Evolutionary conservation across 345 rosid genomes (phyloP), one percentile per base, ranked within the genome.

Genomic region (Alliaria petiolata): DNA sequence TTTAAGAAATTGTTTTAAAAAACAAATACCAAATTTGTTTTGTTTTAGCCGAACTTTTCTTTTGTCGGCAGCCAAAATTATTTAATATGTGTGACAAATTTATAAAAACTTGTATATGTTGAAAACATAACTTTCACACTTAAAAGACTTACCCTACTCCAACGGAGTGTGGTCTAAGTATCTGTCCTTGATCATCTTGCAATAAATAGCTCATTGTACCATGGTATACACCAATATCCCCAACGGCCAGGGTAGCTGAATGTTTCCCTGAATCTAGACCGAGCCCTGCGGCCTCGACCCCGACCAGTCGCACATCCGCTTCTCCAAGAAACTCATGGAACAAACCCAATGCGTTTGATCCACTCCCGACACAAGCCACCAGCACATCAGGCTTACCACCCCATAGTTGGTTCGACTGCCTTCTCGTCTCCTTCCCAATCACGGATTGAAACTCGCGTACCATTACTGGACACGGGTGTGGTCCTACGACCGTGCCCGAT

Each of bases 371-470:
- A 72, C 97, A 93, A 30, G 98, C 97, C 11, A 93, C 70, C 16
- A 93, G 64, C 35, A 87, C 86, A 38, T 90, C 96, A 17, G 97
- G 98, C 74, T 83, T 87, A 30, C 97, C 90, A 14, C 93, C 93
- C 98, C 97, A 93, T 65, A 74, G 83, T 72, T 85, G 91, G 77
- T 74, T 67, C 5, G 96, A 93, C 74, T 93, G 98, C 22, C 70
- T 80, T 77, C 93, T 87, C 4, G 89, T 90, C 75, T 93, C 98
- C 40, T 80, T 88, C 3, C 98, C 98, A 7, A 93, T 93, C 35
- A 93, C 85, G 0, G 95, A 81, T 54, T 90, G 98, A 66, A 90
- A 93, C 70, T 90, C 92, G 1, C 93, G 72, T 0, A 93, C 98
- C 84, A 90, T 87, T 67, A 52, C 72, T 0, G 98, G 97, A 71